Percentiles rank a stretch among this genome's conserved stretches.
phyloP scores from a whole-genome alignment of 1,139 yeast genomes.

The Geotrichum aggregatum region DNA sequence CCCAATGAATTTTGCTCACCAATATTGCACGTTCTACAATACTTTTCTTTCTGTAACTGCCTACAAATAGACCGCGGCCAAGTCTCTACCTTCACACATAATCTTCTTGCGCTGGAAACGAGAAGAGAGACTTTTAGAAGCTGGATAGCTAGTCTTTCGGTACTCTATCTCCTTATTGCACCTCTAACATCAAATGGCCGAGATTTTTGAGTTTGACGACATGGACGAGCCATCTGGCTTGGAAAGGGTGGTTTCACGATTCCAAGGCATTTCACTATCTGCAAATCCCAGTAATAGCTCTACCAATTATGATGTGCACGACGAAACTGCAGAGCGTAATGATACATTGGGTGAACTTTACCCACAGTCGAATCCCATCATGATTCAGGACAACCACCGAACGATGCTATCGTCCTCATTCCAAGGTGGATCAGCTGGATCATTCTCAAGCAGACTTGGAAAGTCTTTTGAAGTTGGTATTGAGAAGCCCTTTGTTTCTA shows the following conservation, averaged over 20 bases:
- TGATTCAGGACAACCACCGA: constrained; percentile 21
- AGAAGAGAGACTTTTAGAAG: constrained; percentile 6
- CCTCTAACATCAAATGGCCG: constrained; percentile 7
- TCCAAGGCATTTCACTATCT: constrained; percentile 10
- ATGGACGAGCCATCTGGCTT: constrained; percentile 2
- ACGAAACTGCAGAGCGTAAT: constrained; percentile 23
- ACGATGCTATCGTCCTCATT: constrained; percentile 15
- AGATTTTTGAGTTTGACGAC: constrained; percentile 23
- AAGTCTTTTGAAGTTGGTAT: constrained; percentile 49
- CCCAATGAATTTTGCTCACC: neutral
- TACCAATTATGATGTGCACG: neutral
- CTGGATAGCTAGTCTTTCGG: constrained; percentile 3
- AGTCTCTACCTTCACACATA: neutral
- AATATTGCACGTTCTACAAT: neutral
- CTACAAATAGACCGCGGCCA: constrained; percentile 10
- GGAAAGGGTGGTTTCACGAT: constrained; percentile 4
- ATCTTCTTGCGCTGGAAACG: neutral
- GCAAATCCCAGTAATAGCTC: neutral
- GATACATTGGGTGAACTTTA: constrained; percentile 22
- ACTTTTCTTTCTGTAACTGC: neutral
- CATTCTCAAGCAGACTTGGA: constrained; percentile 40
- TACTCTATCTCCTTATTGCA: too few species aligned
- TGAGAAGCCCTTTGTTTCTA: constrained; percentile 38
- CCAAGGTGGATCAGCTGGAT: constrained; percentile 23
- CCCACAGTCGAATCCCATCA: constrained; percentile 14